Conservation (phyloP, 768 basidiomycete species). For the Hygrophorus pudorinus region DNA sequence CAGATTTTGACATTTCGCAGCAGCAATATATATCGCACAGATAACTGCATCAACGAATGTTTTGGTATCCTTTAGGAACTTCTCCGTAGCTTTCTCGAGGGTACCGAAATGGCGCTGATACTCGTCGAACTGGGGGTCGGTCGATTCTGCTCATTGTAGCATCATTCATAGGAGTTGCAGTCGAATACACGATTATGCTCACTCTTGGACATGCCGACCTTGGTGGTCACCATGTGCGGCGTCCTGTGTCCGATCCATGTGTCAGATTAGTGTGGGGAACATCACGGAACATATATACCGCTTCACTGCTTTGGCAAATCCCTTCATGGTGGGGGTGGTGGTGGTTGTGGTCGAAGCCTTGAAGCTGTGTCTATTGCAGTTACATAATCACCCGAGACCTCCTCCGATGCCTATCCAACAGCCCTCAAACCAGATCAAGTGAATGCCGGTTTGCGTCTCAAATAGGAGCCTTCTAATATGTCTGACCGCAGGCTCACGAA, state of each 20-base stretch:
- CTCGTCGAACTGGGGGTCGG: conserved; percentile 86
- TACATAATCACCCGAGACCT: background rate
- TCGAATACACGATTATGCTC: conserved; percentile 16
- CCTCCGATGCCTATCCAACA: conserved; percentile 56
- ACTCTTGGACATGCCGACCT: conserved; percentile 93
- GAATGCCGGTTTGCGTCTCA: conserved; percentile 5
- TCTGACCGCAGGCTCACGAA: conserved; percentile 70
- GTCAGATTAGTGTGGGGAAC: background rate
- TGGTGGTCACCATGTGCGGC: conserved; percentile 80
- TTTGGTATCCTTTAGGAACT: conserved; percentile 86
- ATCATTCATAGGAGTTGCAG: background rate
- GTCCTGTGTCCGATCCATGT: conserved; percentile 42
- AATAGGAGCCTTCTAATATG: conserved; percentile 5
- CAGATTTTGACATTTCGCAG: background rate
- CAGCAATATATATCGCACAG: conserved; percentile 30
- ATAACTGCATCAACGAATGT: conserved; percentile 78
- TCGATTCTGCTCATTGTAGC: conserved; percentile 41
- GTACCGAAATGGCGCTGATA: conserved; percentile 66
- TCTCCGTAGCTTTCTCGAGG: conserved; percentile 77
- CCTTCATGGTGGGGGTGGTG: conserved; percentile 54
- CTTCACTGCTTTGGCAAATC: conserved; percentile 65
- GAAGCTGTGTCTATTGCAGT: background rate
- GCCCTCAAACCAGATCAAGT: conserved; percentile 90
- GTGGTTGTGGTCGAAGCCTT: background rate
- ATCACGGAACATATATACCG: conserved; percentile 38